Conservation (phyloP, 2,329 filamentous ascomycete genomes). For the Colletotrichum tofieldiae region DNA sequence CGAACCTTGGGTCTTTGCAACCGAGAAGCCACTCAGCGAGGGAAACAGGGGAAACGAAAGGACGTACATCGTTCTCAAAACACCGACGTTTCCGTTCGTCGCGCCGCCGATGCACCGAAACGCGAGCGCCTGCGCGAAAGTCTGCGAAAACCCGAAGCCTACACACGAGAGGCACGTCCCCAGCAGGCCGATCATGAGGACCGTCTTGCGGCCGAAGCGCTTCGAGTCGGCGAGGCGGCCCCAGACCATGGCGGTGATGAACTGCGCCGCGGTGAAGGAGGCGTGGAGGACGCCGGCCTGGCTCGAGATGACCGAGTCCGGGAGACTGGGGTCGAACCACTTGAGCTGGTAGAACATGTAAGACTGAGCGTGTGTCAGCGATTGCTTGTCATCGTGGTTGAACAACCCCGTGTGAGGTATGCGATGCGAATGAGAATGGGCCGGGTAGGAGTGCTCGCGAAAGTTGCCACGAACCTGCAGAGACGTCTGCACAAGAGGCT, state of each 20-base stretch:
- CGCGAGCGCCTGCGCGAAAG: slow-evolving; percentile 74
- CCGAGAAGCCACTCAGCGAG: slow-evolving; percentile 58
- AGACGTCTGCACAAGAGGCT: slow-evolving; percentile 86
- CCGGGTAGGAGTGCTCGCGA: not conserved
- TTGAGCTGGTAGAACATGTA: slow-evolving; percentile 94
- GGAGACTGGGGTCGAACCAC: slow-evolving; percentile 74
- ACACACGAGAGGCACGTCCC: slow-evolving; percentile 77
- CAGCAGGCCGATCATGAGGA: slow-evolving; percentile 82
- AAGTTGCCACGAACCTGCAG: slow-evolving; percentile 59
- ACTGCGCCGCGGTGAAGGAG: slow-evolving; percentile 86
- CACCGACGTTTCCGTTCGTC: slow-evolving; percentile 65
- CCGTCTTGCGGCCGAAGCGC: slow-evolving; percentile 80
- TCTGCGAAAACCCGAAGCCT: slow-evolving; percentile 80
- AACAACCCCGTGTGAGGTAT: not conserved
- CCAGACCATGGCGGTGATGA: slow-evolving; percentile 87
- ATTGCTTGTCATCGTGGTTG: not conserved
- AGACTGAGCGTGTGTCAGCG: slow-evolving; percentile 58
- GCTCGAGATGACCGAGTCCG: slow-evolving; percentile 77
- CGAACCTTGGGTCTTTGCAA: not conserved
- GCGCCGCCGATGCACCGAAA: slow-evolving; percentile 78
- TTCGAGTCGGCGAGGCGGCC: slow-evolving; percentile 78
- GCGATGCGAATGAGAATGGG: not conserved
- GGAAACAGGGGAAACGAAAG: not conserved
- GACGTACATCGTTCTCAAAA: slow-evolving; percentile 74
- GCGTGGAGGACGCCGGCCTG: slow-evolving; percentile 86